Conservation (phyloP, 2,329 filamentous ascomycete species). For the Fusarium sp. region DNA sequence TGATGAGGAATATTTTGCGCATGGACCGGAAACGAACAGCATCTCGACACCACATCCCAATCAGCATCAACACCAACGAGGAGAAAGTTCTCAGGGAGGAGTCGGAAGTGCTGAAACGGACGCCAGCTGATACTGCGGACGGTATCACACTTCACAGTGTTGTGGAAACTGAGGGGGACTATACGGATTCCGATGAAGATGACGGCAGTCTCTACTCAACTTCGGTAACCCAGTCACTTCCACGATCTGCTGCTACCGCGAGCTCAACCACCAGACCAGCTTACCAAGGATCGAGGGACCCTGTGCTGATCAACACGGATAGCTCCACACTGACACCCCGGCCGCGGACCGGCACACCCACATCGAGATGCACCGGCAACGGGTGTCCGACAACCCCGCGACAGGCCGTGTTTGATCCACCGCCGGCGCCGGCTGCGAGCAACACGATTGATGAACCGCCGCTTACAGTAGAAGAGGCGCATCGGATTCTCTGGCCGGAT, state of each 20-base stretch:
- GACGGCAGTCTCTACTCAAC: slow-evolving; percentile 39
- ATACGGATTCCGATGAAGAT: slow-evolving; percentile 40
- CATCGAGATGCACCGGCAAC: slow-evolving; percentile 29
- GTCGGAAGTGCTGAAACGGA: slow-evolving; percentile 45
- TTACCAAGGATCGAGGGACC: slow-evolving; percentile 29
- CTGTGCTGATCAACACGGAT: slow-evolving; percentile 20
- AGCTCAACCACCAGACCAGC: slow-evolving; percentile 24
- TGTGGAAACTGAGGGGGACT: slow-evolving; percentile 42
- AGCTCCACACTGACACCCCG: slow-evolving; percentile 35
- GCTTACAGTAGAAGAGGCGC: slow-evolving; percentile 53
- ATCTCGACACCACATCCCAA: slow-evolving; percentile 30
- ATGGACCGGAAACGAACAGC: slow-evolving; percentile 40
- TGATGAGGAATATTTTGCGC: slow-evolving; percentile 51
- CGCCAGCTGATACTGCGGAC: slow-evolving; percentile 42
- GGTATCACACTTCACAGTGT: slow-evolving; percentile 46
- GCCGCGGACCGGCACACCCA: slow-evolving; percentile 32
- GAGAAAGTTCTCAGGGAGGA: slow-evolving; percentile 49
- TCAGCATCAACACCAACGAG: slow-evolving; percentile 44
- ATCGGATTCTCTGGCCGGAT: slow-evolving; percentile 53
- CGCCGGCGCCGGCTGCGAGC: background rate
- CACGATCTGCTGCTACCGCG: slow-evolving; percentile 22
- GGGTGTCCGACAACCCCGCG: slow-evolving; percentile 36
- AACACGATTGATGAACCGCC: slow-evolving; percentile 44
- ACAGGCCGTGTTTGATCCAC: slow-evolving; percentile 23
- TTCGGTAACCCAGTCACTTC: slow-evolving; percentile 27